A percentile compares a stretch with the other conserved stretches of the same genome.
phyloP scores from a whole-genome alignment of 1,284 basidiomycete genomes.

The Polyporus tsugae region DNA sequence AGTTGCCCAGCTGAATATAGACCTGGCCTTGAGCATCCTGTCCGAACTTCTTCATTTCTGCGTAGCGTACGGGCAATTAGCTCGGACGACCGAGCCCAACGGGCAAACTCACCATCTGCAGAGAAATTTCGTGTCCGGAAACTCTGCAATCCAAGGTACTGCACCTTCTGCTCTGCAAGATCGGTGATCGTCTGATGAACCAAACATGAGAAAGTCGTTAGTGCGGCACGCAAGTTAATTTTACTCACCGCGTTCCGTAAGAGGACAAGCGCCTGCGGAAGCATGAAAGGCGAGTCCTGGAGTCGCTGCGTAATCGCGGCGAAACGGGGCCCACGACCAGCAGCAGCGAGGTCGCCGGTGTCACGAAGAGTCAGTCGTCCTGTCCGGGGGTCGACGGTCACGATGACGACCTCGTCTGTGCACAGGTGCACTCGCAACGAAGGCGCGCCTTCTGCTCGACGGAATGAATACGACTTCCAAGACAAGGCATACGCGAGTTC shows the following conservation, averaged over 20 bases:
- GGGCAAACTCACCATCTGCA: slow-evolving; percentile 55
- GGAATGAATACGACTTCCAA: neutral
- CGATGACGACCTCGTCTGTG: slow-evolving; percentile 74
- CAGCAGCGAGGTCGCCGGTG: slow-evolving; percentile 77
- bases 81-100: neutral
- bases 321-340: slow-evolving; percentile 71
- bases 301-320: slow-evolving; percentile 60
- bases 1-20: slow-evolving; percentile 76
- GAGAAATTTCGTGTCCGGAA: slow-evolving; percentile 75
- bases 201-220: neutral
- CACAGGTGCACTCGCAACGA: slow-evolving; percentile 73
- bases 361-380: slow-evolving; percentile 76
- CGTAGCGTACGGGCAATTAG: neutral
- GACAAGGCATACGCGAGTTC: slow-evolving; percentile 21
- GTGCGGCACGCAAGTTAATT: slow-evolving; percentile 3
- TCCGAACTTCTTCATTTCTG: slow-evolving; percentile 74
- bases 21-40: slow-evolving; percentile 60
- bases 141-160: slow-evolving; percentile 75
- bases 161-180: slow-evolving; percentile 77
- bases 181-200: slow-evolving; percentile 71
- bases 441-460: slow-evolving; percentile 53
- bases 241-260: slow-evolving; percentile 63
- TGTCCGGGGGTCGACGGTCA: slow-evolving; percentile 77
- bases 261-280: slow-evolving; percentile 60
- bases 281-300: slow-evolving; percentile 66